These are phyloP conservation scores for Neolentinus lepideus DNA, from an alignment of 1,284 basidiomycete genomes.

Conservation along the genomic window DNA sequence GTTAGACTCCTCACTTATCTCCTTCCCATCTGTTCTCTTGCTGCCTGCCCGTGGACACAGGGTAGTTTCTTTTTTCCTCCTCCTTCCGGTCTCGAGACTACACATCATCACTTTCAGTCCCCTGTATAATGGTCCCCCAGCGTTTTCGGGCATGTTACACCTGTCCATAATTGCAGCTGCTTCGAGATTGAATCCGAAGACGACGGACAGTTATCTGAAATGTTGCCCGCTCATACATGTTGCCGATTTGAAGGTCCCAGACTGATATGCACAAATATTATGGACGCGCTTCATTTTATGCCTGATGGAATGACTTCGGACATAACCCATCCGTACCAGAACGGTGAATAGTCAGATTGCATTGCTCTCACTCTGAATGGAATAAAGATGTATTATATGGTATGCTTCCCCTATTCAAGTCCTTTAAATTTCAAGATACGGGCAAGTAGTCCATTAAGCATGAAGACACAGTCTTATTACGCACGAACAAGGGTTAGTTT, in stretches of 20 bases:
- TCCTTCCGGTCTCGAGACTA: neutral
- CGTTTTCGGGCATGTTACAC: neutral
- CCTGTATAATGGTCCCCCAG: neutral
- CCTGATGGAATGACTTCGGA: too few relatives aligned
- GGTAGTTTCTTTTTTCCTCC: neutral
- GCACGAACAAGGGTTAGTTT: constrained; percentile 36
- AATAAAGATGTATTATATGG: neutral
- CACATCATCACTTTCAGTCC: neutral
- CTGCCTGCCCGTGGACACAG: neutral
- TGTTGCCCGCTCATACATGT: too few relatives aligned
- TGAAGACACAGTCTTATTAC: neutral
- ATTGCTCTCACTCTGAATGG: neutral
- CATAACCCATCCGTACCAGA: too few relatives aligned
- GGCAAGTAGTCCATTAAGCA: neutral
- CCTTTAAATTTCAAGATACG: neutral
- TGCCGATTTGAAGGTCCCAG: too few relatives aligned
- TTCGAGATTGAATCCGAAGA: neutral
- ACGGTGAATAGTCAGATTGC: too few relatives aligned
- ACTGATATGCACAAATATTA: too few relatives aligned
- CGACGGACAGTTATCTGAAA: neutral
- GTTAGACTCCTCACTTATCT: neutral
- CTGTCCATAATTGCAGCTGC: neutral
- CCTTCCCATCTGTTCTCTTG: neutral
- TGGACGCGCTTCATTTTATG: too few relatives aligned
- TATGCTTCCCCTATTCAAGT: neutral